A percentile compares a stretch with the other conserved stretches of the same genome.
These are phyloP conservation scores for Candida hungchunana DNA, from an alignment of 805 yeast species.

Conservation along the genomic window DNA sequence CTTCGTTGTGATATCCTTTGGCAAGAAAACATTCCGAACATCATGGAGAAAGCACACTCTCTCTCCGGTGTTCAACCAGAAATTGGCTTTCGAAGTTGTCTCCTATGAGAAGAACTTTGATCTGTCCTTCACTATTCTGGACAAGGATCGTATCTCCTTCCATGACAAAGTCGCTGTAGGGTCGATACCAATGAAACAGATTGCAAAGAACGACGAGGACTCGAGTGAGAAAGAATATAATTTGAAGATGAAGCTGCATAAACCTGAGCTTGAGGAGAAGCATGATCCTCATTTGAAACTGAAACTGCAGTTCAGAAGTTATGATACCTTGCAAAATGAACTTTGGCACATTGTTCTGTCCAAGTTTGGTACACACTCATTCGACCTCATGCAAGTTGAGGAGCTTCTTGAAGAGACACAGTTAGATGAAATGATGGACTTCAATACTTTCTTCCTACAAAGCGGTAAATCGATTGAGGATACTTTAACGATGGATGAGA, in stretches of 20 bases:
- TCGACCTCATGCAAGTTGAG: slow-evolving; percentile 55
- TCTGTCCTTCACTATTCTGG: slow-evolving; percentile 70
- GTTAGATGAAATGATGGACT: slow-evolving; percentile 23
- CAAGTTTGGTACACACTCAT: slow-evolving; percentile 42
- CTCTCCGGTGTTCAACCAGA: slow-evolving; percentile 78
- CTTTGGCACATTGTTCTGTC: slow-evolving; percentile 66
- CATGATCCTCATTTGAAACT: slow-evolving; percentile 54
- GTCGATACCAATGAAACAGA: slow-evolving; percentile 49
- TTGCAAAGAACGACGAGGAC: slow-evolving; percentile 32
- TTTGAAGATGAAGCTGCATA: slow-evolving; percentile 33
- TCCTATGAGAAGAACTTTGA: slow-evolving; percentile 62
- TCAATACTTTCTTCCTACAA: slow-evolving; percentile 15
- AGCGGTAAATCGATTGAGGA: slow-evolving; percentile 29
- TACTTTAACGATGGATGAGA: slow-evolving; percentile 49
- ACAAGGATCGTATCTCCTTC: slow-evolving; percentile 76
- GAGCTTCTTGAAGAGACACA: slow-evolving; percentile 18
- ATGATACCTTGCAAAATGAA: slow-evolving; percentile 55
- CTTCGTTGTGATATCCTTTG: slow-evolving; percentile 86
- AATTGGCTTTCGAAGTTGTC: slow-evolving; percentile 72
- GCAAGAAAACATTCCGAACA: slow-evolving; percentile 81
- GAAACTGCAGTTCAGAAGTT: slow-evolving; percentile 63
- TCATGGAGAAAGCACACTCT: slow-evolving; percentile 79
- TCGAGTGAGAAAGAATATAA: slow-evolving; percentile 24
- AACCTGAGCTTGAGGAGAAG: slow-evolving; percentile 13
- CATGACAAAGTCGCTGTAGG: slow-evolving; percentile 79